Conservation (phyloP, 345 rosid species). For the Gossypium sturtianum region DNA sequence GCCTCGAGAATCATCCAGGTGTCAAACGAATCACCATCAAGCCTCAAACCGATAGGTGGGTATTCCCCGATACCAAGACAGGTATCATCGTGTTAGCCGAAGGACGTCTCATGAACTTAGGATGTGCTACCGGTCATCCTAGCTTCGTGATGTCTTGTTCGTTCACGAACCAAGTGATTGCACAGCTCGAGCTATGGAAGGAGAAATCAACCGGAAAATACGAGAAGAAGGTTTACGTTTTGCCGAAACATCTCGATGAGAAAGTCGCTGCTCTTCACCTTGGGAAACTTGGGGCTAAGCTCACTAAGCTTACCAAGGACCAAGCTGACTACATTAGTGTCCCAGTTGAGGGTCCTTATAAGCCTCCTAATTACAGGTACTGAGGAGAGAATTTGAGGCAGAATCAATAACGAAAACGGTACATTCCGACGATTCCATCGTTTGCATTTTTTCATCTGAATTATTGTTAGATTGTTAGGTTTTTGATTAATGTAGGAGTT, state of each 20-base stretch:
- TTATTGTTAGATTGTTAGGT: conserved; percentile 16
- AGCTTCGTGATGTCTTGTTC: conserved; percentile 99
- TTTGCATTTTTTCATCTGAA: conserved; percentile 9
- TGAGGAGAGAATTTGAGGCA: conserved; percentile 22
- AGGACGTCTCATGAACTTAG: conserved; percentile 94
- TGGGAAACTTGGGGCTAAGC: conserved; percentile 54
- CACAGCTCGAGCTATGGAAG: conserved; percentile 92
- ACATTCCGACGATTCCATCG: conserved; percentile 3
- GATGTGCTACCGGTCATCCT: conserved; percentile 95
- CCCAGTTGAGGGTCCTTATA: conserved; percentile 90
- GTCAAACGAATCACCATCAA: conserved; percentile 90
- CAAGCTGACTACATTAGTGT: conserved; percentile 87
- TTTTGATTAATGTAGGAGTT: conserved; percentile 20
- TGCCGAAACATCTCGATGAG: conserved; percentile 97
- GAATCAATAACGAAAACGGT: background rate
- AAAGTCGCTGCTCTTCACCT: conserved; percentile 93
- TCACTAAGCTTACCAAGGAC: conserved; percentile 72
- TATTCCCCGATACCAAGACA: conserved; percentile 73
- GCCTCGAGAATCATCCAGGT: conserved; percentile 73
- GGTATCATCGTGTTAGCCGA: conserved; percentile 87
- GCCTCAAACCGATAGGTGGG: conserved; percentile 96
- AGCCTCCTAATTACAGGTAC: conserved; percentile 94
- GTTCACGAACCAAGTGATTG: conserved; percentile 97
- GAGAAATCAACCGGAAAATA: conserved; percentile 75
- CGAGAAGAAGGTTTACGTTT: conserved; percentile 48